Evolutionary conservation across 2,329 filamentous ascomycete genomes (phyloP).

Genomic region (Arthrobotrys pseudoclavata): DNA sequence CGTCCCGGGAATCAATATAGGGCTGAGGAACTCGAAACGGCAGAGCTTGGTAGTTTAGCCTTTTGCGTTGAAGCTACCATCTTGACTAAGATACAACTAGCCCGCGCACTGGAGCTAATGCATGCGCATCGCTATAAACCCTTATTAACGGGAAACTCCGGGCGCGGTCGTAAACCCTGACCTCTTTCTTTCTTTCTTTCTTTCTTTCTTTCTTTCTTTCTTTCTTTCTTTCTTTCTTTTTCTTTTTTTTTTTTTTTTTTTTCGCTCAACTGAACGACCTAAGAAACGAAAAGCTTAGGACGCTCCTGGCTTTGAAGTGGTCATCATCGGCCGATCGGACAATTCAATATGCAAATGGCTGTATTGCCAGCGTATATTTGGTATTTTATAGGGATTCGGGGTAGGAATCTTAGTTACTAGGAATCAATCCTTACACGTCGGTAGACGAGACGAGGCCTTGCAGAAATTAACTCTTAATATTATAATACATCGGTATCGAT

Average conservation of each 20-base stretch:
- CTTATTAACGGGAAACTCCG: not conserved
- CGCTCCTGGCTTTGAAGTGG: too few species aligned
- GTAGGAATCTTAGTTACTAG: too few species aligned
- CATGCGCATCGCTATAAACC: too few species aligned
- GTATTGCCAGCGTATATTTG: too few species aligned
- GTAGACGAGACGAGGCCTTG: not conserved
- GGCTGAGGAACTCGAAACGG: slow-evolving; percentile 2
- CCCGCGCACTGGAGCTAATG: not conserved
- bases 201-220: too few species aligned
- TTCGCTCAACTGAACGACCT: too few species aligned
- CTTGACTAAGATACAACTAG: not conserved
- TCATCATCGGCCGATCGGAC: too few species aligned
- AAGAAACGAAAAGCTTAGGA: too few species aligned
- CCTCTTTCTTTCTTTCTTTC: too few species aligned
- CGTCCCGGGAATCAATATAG: not conserved
- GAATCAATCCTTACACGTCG: not conserved
- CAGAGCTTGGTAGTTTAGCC: not conserved
- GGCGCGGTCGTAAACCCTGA: not conserved
- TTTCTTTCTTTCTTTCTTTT: too few species aligned
- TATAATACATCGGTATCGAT: not conserved
- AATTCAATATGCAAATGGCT: too few species aligned
- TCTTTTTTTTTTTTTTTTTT: not conserved
- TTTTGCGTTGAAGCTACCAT: not conserved
- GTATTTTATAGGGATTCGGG: too few species aligned
- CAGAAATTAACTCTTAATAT: not conserved